Conservation (phyloP, 805 yeast genomes). For the Kazachstania psychrophila region DNA sequence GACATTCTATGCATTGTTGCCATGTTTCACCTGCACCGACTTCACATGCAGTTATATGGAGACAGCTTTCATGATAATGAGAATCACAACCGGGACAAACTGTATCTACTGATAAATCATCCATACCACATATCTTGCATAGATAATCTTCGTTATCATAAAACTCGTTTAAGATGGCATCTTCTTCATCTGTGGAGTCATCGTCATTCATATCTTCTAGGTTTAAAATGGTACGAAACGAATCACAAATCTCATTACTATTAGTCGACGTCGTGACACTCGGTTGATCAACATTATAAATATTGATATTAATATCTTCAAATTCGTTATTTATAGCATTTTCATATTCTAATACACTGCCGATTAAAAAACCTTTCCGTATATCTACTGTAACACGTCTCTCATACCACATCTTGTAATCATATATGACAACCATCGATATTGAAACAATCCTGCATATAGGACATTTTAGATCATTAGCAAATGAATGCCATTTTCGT, state of each 20-base stretch:
- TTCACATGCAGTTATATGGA: constrained; percentile 16
- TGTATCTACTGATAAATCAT: constrained; percentile 6
- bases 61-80: constrained; percentile 21
- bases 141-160: neutral
- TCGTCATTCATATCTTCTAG: constrained; percentile 4
- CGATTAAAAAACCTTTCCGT: constrained; percentile 10
- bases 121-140: constrained; percentile 18
- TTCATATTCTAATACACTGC: constrained; percentile 2
- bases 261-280: neutral
- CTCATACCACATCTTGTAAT: constrained; percentile 5
- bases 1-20: constrained; percentile 17
- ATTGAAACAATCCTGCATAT: constrained; percentile 19
- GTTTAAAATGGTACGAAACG: neutral
- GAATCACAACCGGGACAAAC: constrained; percentile 16
- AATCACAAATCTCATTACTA: constrained; percentile 4
- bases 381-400: constrained; percentile 8
- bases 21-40: constrained; percentile 16
- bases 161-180: neutral
- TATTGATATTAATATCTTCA: no score
- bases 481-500: constrained; percentile 38
- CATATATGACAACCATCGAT: constrained; percentile 5
- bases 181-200: constrained; percentile 5
- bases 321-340: no score
- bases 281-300: no score
- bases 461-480: constrained; percentile 24